Evolutionary conservation across 352 stramenopile genomes (phyloP).

Genomic region (Pythium sukuiense): DNA sequence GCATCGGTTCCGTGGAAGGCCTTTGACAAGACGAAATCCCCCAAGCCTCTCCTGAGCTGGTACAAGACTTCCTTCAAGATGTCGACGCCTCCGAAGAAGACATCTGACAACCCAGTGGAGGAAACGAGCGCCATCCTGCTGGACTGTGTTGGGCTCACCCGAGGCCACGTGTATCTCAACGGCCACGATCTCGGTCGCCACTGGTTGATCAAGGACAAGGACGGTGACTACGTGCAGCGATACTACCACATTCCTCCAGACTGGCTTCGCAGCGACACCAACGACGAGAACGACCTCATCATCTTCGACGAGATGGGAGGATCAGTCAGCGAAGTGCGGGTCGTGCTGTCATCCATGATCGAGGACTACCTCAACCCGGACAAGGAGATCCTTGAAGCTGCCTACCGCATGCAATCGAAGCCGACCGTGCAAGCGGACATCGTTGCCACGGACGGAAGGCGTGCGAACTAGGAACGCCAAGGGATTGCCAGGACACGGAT

Average conservation of each 20-base stretch:
- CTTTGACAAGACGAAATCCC: slow-evolving; percentile 6
- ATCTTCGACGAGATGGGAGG: slow-evolving; percentile 69
- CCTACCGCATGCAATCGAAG: neutral
- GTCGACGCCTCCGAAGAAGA: slow-evolving; percentile 15
- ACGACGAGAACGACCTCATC: slow-evolving; percentile 45
- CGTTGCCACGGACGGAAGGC: neutral
- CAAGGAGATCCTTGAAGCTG: slow-evolving; percentile 8
- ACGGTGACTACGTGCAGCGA: slow-evolving; percentile 56
- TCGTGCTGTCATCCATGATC: slow-evolving; percentile 59
- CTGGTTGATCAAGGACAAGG: slow-evolving; percentile 52
- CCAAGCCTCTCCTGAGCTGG: slow-evolving; percentile 47
- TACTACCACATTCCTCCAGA: slow-evolving; percentile 66
- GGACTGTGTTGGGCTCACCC: slow-evolving; percentile 57
- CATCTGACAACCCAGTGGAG: slow-evolving; percentile 21
- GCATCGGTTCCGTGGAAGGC: slow-evolving; percentile 51
- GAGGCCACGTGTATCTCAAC: slow-evolving; percentile 62
- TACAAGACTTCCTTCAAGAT: slow-evolving; percentile 50
- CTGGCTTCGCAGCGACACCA: slow-evolving; percentile 42
- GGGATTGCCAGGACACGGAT: no score
- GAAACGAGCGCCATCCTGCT: slow-evolving; percentile 51
- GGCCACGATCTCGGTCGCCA: slow-evolving; percentile 67
- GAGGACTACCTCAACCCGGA: slow-evolving; percentile 29
- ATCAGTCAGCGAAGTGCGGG: slow-evolving; percentile 37
- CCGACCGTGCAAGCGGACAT: neutral
- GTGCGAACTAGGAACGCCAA: neutral